Base-by-base conservation (phyloP, 208 protist species). In the Acanthamoeba triangularis region DNA sequence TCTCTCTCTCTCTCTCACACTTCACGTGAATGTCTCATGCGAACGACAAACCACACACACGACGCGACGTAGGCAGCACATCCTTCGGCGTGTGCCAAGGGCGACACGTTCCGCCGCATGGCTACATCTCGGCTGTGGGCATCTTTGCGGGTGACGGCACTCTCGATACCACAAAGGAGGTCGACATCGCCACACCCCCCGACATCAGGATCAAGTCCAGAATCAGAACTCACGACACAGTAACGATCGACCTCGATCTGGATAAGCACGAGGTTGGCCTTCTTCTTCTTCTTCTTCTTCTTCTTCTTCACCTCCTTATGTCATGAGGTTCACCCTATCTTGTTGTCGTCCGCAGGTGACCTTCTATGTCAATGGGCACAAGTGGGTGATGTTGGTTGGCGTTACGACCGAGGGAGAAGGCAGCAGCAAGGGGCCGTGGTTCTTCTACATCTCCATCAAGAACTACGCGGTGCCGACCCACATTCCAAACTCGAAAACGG, bases 361-460 rank as follows among this genome's bases (percentile, higher is more conserved):
- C 44, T 85, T 85, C 28, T 56, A 85, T 44, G 78, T 85, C 20
- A 85, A 59, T 44, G 78, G 78, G 28, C 7, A 20, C 28, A 85
- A 33, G 78, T 85, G 78, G 44, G 78, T 85, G 25, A 85, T 20
- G 11, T 14, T 85, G 35, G 47, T 10, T 7, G 78, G 78, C 13
- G 78, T 85, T 6, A 23, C 18, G 18, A 85, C 59, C 44, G 44
- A 56, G 3, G 35, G 30, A 28, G 35, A 78, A 80, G 33, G 20
- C 72, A 80, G 6, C 35, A 18, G 37, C 72, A 44, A 37, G 20
- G 69, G 14, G 1, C 69, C 69, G 3, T 85, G 78, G 78, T 59
- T 61, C 47, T 85, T 85, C 47, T 85, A 61, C 47, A n/a, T 85
- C 78, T 85, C 78, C 25, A 41, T 85, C 18, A 85, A 85, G 47